Conservation (phyloP, 306 rosid species). For the Medicago lupulina region DNA sequence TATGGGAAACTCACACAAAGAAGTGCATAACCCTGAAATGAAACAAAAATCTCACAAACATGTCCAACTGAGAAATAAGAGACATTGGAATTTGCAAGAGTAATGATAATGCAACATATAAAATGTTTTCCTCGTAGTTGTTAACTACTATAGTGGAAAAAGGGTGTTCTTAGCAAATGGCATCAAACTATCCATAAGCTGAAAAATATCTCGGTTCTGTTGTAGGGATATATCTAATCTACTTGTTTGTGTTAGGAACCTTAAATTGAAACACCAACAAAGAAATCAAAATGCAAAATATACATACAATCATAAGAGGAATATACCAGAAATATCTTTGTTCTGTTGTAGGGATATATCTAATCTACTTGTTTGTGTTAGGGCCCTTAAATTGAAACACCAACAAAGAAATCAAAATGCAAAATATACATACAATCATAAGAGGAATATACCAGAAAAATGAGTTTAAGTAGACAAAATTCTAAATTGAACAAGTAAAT, state of each 20-base stretch:
- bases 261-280: slow-evolving; percentile 24
- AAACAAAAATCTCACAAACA: slow-evolving; percentile 17
- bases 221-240: slow-evolving; percentile 20
- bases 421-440: slow-evolving; percentile 7
- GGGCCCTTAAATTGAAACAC: slow-evolving; percentile 26
- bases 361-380: slow-evolving; percentile 9
- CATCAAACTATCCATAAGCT: slow-evolving; percentile 24
- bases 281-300: slow-evolving; percentile 20
- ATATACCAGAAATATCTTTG: neutral
- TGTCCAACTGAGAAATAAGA: slow-evolving; percentile 31
- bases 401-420: slow-evolving; percentile 23
- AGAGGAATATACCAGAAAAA: slow-evolving; percentile 8
- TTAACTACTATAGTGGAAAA: slow-evolving; percentile 21
- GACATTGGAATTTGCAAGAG: slow-evolving; percentile 5
- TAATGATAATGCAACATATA: neutral
- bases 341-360: slow-evolving; percentile 22
- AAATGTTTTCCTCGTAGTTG: slow-evolving; percentile 9
- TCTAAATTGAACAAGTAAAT: slow-evolving; percentile 5
- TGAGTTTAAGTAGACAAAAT: neutral
- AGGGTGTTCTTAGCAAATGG: slow-evolving; percentile 18
- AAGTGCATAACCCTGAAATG: slow-evolving; percentile 94
- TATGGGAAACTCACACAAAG: slow-evolving; percentile 95
- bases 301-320: slow-evolving; percentile 9
- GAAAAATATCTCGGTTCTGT: slow-evolving; percentile 18
- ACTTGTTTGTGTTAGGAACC: slow-evolving; percentile 4